Base-by-base conservation (phyloP, 2,329 filamentous ascomycete species). In the Stagonosporopsis tanaceti region DNA sequence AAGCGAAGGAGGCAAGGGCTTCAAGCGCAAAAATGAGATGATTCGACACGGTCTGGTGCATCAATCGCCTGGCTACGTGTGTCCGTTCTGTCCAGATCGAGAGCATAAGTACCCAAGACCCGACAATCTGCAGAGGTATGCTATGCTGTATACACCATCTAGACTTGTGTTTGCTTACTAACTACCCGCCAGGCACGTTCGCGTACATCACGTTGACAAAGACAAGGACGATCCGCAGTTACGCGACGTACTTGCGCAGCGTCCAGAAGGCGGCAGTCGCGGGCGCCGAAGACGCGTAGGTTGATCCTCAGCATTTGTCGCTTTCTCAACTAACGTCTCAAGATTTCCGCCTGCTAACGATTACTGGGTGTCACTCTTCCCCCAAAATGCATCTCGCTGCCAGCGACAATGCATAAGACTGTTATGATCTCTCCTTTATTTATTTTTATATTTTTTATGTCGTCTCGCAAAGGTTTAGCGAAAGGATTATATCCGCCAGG, bases 61-160 rank as follows among this genome's bases (percentile, higher is more conserved):
- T 71, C 89, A 93, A 64, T 96, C 92, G 7, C 95, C 95, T 1
- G 94, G 94, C 59, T 99, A 98, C 70, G 88, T 97, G 28, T 99
- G 95, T 75, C 95, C 95, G 0, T 98, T 97, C 73, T 99, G 95
- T 75, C 91, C 92, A 1, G 93, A 97, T 70, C 85, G 93, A 64
- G 93, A 97, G 74, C 94, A 97, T 76, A 93, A 90, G 73, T 98
- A 98, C 75, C 95, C 95, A 5, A 84, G 95, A 66, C 95, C 95
- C 32, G 95, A 99, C 76, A 98, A 98, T 81, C 80, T 99, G 53
- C 94, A 97, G 80, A 88, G 94, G 92, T 96, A 82, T 64, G 84
- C 74, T 96, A 82, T 64, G 84, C 74, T 24, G 6, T 45, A 14
- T 38, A 40, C 7, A 14, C 15, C 22, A 8, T 12, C 5, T 12